Evolutionary conservation across 139 green algal genomes (phyloP), one percentile per base, ranked within the genome.

Genomic region (Axilococcus clingmanii): DNA sequence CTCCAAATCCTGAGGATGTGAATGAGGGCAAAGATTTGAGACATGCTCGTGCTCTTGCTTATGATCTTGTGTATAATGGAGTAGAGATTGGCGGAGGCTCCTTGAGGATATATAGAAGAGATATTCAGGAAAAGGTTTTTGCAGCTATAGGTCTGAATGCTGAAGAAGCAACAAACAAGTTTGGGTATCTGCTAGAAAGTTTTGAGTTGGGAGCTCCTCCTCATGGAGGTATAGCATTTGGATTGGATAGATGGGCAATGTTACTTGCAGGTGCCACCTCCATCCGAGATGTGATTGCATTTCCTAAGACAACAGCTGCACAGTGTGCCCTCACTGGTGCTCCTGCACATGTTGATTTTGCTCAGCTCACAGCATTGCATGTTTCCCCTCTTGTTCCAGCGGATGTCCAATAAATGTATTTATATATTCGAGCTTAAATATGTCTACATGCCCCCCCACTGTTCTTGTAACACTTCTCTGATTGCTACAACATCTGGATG

Each of bases 281-380:
- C 52, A 99, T 99, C 32, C 63, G 92, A 4, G 92, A 99, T 58
- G 92, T 99, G 24, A 99, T 99, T 59, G 92, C 92, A n/a, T 99
- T 99, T 67, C 92, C 92, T 19, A 99, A 98, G 62, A 98, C 88
- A 1, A 78, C 89, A 31, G 35, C 57, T 22, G 81, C 68, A 4
- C 77, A 93, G 68, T 95, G 85, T 64, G 48, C 85, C 48, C 72
- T 97, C 22, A 97, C 88, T 2, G 67, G 73, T 37, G 76, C 87
- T 1, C 87, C 82, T 19, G 62, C 75, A 7, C 2, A 44, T 3
- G 82, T 85, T 16, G 63, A 52, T 6, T 42, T 66, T 2, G 48
- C 57, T 25, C 82, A 91, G 71, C 71, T 91, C 35, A n/a, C 31
- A 27, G 76, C 82, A 19, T 60, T 91, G 57, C 62, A 80, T 43